These are phyloP conservation scores for Neofusicoccum ribis DNA, from an alignment of 2,329 filamentous ascomycete genomes.

Conservation along the genomic window DNA sequence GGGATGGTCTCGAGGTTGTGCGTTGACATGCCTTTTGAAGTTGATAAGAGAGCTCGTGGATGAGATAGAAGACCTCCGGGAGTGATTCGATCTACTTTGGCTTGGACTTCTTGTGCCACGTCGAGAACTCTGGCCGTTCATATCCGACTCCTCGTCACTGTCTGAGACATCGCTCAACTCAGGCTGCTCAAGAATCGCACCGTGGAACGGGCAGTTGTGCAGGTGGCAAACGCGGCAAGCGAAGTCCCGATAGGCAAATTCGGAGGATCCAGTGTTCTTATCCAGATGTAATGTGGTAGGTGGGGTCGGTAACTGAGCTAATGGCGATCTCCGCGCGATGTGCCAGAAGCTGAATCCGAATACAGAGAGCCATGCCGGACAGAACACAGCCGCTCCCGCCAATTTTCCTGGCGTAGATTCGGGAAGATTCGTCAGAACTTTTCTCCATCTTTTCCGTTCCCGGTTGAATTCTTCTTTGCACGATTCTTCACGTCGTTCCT, in stretches of 20 bases:
- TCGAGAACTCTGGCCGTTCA: conserved; percentile 18
- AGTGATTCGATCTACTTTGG: neutral
- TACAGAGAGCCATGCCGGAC: conserved; percentile 37
- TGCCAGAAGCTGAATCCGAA: conserved; percentile 44
- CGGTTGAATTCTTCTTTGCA: conserved; percentile 36
- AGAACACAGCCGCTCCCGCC: conserved; percentile 36
- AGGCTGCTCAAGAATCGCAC: conserved; percentile 38
- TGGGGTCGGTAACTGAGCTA: conserved; percentile 24
- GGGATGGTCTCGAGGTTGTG: conserved; percentile 20
- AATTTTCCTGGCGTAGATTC: conserved; percentile 27
- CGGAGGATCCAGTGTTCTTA: neutral
- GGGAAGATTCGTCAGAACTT: conserved; percentile 33
- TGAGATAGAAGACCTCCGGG: neutral
- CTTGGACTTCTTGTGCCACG: neutral
- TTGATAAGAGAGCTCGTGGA: conserved; percentile 8
- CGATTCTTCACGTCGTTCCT: conserved; percentile 16
- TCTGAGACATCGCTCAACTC: neutral
- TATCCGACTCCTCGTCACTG: neutral
- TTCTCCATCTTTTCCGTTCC: conserved; percentile 31
- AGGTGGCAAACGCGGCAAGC: conserved; percentile 35
- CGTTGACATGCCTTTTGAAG: conserved; percentile 24
- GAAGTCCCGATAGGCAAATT: conserved; percentile 26
- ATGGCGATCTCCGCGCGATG: conserved; percentile 31
- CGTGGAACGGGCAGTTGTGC: conserved; percentile 45
- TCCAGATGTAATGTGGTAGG: neutral